phyloP scores from a whole-genome alignment of 495 filamentous ascomycete genomes.

The Amniculicola lignicola region DNA sequence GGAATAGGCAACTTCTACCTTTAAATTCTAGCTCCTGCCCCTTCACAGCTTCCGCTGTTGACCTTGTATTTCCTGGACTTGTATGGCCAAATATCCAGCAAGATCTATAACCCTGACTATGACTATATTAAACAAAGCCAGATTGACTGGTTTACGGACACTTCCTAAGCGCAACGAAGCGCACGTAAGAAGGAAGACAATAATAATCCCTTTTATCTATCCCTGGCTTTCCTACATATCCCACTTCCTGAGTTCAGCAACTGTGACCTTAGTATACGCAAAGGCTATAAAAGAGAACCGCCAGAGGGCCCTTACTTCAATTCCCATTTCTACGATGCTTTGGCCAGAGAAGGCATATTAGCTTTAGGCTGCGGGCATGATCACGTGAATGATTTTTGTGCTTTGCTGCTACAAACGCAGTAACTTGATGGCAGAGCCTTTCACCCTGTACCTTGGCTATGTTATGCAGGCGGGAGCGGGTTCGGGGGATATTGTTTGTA shows the following conservation, averaged over 20 bases:
- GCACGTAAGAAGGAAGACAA: conserved; percentile 35
- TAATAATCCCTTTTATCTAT: conserved; percentile 31
- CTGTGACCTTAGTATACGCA: conserved; percentile 34
- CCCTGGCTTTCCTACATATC: conserved; percentile 40
- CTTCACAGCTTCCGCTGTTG: conserved; percentile 39
- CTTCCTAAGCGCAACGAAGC: conserved; percentile 38
- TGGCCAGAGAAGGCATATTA: conserved; percentile 40
- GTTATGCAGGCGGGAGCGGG: conserved; percentile 40
- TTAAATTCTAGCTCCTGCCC: conserved; percentile 38
- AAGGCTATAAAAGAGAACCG: conserved; percentile 40
- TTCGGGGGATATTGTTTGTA: conserved; percentile 43
- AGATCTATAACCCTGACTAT: conserved; percentile 39
- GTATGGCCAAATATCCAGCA: conserved; percentile 39
- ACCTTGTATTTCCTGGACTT: conserved; percentile 45
- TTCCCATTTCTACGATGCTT: conserved; percentile 42
- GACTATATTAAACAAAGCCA: conserved; percentile 43
- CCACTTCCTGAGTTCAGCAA: conserved; percentile 41
- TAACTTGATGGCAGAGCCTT: conserved; percentile 1
- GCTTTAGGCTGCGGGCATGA: conserved; percentile 43
- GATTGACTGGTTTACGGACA: conserved; percentile 42
- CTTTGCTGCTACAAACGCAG: conserved; percentile 28
- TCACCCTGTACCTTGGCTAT: conserved; percentile 41
- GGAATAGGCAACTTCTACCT: conserved; percentile 45
- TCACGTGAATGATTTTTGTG: conserved; percentile 45
- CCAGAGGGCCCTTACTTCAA: conserved; percentile 41